Conservation (phyloP, 768 basidiomycete genomes). For the Fomitopsis serialis region DNA sequence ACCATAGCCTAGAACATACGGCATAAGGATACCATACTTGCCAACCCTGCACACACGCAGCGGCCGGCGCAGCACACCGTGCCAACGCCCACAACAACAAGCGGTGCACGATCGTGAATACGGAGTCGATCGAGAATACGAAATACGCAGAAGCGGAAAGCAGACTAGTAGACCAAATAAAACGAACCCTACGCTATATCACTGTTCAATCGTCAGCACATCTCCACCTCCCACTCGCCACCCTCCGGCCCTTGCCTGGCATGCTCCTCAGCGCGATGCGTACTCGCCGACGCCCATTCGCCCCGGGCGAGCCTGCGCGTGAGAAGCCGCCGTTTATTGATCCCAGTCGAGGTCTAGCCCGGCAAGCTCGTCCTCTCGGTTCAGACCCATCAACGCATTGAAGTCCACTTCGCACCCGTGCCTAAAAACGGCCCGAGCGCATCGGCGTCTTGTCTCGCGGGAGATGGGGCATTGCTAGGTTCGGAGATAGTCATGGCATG, state of each 20-base stretch:
- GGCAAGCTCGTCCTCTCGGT: not conserved
- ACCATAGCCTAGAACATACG: not conserved
- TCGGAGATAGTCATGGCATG: conserved; percentile 1
- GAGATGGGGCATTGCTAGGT: not conserved
- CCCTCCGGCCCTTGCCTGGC: conserved; percentile 60
- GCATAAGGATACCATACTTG: not conserved
- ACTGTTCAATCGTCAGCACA: conserved; percentile 36
- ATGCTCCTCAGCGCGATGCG: conserved; percentile 63
- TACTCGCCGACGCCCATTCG: conserved; percentile 44
- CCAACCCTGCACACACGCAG: not conserved
- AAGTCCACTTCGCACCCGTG: conserved; percentile 29
- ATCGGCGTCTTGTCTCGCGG: conserved; percentile 11
- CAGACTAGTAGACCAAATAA: not conserved
- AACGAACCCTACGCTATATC: not conserved
- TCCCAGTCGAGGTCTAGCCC: conserved; percentile 13
- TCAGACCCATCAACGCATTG: not conserved
- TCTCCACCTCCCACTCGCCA: conserved; percentile 76
- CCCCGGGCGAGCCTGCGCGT: conserved; percentile 16
- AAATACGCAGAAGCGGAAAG: not conserved
- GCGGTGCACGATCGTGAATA: too few species aligned
- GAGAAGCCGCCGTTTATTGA: conserved; percentile 9
- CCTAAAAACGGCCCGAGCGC: conserved; percentile 55
- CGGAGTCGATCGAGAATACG: not conserved
- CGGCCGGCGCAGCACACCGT: not conserved
- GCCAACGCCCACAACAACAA: too few species aligned